phyloP scores from a whole-genome alignment of 2,329 filamentous ascomycete genomes.

The Cytospora piceae region DNA sequence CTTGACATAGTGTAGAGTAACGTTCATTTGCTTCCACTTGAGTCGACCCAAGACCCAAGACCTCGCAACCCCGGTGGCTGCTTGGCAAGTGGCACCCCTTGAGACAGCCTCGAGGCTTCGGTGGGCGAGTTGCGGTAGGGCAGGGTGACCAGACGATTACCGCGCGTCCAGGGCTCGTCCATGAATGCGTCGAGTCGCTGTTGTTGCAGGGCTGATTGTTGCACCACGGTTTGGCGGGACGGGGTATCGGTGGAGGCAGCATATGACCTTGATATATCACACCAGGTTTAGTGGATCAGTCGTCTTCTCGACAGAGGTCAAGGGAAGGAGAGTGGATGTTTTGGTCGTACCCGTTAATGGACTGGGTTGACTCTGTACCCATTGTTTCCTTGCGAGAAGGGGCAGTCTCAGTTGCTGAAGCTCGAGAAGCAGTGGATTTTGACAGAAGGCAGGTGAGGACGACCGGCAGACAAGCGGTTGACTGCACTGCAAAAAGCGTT shows the following conservation, averaged over 20 bases:
- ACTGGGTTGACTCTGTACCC: not conserved
- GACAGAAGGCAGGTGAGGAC: too few species aligned
- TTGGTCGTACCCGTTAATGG: not conserved
- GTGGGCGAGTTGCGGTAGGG: not conserved
- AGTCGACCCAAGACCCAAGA: not conserved
- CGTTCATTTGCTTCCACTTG: not conserved
- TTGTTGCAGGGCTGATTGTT: constrained; percentile 5
- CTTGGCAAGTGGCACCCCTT: not conserved
- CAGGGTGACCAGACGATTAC: constrained; percentile 2
- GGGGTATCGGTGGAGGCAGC: not conserved
- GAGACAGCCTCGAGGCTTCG: not conserved
- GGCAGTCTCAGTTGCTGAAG: too few species aligned
- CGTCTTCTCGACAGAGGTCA: not conserved
- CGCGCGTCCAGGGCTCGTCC: constrained; percentile 2
- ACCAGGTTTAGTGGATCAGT: not conserved
- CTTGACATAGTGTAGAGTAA: not conserved
- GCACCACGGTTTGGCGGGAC: not conserved
- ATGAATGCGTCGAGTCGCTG: constrained; percentile 1
- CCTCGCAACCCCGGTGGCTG: not conserved
- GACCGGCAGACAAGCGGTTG: too few species aligned
- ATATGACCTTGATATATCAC: not conserved
- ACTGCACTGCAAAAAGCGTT: too few species aligned
- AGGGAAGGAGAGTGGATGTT: too few species aligned
- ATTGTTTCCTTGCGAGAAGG: not conserved
- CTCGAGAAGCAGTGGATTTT: too few species aligned